Percentiles rank a stretch among this genome's conserved stretches.
These are phyloP conservation scores for Plasmodium ovale DNA, from an alignment of 169 alveolate species.

Conservation along the genomic window DNA sequence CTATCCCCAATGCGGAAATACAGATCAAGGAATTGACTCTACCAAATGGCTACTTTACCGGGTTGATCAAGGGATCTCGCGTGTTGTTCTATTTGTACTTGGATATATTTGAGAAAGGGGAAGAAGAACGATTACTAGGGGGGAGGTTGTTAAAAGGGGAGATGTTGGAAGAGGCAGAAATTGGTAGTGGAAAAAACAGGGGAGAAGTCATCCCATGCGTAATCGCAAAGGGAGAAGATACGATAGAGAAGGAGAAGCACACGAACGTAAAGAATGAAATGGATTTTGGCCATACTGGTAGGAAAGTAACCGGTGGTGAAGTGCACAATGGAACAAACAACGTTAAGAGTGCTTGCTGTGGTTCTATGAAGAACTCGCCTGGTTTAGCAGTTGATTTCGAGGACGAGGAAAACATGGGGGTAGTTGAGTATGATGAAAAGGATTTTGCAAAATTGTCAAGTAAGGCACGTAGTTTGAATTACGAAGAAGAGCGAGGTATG, in stretches of 20 bases:
- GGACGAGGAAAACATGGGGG: no score
- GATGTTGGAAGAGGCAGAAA: background rate
- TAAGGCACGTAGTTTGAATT: no score
- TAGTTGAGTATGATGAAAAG: no score
- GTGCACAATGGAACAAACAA: no score
- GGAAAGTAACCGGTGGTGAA: background rate
- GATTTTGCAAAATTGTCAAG: no score
- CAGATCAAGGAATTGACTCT: slow-evolving; percentile 8
- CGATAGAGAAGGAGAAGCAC: background rate
- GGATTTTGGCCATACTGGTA: background rate
- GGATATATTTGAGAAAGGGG: slow-evolving; percentile 1
- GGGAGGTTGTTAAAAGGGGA: background rate
- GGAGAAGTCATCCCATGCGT: background rate
- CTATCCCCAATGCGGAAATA: background rate
- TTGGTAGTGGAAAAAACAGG: background rate
- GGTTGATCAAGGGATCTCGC: background rate
- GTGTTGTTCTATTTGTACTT: slow-evolving; percentile 5
- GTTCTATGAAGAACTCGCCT: no score
- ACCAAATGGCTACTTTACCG: background rate
- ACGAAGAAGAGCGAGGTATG: background rate
- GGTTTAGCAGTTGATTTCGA: no score
- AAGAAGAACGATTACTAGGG: background rate
- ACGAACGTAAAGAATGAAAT: background rate
- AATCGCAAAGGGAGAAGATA: background rate
- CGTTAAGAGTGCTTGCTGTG: no score